Conservation (phyloP, 805 yeast genomes). For the Pichia eremophila region DNA sequence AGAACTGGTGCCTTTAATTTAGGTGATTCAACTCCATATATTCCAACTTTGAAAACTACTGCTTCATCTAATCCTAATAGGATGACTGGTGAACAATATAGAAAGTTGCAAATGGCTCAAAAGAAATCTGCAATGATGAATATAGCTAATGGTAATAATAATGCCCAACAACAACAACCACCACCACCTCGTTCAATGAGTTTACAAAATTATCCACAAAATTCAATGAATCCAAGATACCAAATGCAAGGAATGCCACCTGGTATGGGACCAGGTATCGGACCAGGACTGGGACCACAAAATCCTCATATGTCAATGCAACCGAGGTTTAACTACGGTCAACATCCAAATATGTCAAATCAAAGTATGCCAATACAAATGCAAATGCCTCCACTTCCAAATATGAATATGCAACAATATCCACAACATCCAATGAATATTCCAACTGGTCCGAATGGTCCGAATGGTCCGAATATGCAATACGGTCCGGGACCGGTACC, state of each 20-base stretch:
- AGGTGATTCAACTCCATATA: constrained; percentile 59
- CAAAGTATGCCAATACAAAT: not conserved
- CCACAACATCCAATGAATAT: not conserved
- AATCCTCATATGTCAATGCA: too few relatives aligned
- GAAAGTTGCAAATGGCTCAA: constrained; percentile 61
- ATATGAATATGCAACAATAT: not conserved
- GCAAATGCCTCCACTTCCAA: not conserved
- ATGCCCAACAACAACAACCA: constrained; percentile 6
- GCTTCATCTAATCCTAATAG: constrained; percentile 21
- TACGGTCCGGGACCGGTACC: too few relatives aligned
- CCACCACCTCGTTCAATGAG: constrained; percentile 29
- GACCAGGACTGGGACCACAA: too few relatives aligned
- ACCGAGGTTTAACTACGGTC: too few relatives aligned
- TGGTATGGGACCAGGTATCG: not conserved
- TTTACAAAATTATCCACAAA: constrained; percentile 12
- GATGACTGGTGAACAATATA: constrained; percentile 48
- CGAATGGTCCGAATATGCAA: not conserved
- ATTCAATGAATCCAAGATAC: not conserved
- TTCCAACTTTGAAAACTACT: constrained; percentile 51
- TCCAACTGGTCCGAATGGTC: not conserved
- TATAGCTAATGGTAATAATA: constrained; percentile 18
- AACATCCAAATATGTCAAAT: too few relatives aligned
- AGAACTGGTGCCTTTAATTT: constrained; percentile 37
- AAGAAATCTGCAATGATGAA: constrained; percentile 42
- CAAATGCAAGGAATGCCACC: not conserved